Conservation (phyloP, 768 basidiomycete genomes). For the Leucocoprinus sp. region DNA sequence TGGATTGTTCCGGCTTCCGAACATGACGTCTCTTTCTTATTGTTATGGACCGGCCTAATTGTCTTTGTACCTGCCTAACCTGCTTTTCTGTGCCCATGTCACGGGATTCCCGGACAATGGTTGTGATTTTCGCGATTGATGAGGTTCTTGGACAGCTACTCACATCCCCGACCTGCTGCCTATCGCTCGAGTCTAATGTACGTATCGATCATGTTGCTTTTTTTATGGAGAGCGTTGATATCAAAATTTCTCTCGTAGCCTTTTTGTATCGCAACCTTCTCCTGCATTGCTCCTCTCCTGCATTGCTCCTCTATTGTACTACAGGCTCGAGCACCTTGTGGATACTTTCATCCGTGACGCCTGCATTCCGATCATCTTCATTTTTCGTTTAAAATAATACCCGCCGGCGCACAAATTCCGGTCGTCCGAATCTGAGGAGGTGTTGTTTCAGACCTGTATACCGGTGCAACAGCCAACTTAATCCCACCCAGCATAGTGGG, state of each 20-base stretch:
- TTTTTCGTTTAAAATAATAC: neutral
- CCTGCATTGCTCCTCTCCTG: too few species aligned
- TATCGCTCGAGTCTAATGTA: neutral
- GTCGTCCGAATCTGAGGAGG: neutral
- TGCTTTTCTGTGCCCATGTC: constrained; percentile 7
- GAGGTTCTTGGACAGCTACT: neutral
- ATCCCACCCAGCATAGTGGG: neutral
- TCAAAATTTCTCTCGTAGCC: neutral
- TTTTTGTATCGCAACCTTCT: neutral
- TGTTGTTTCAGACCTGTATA: neutral
- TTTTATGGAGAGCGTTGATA: neutral
- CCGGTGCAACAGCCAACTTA: neutral
- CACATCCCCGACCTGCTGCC: neutral
- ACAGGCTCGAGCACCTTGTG: neutral
- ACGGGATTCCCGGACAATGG: constrained; percentile 6
- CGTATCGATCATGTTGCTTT: constrained; percentile 1
- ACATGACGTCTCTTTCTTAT: constrained; percentile 5
- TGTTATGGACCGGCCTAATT: constrained; percentile 7
- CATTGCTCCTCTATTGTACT: too few species aligned
- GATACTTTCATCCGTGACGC: neutral
- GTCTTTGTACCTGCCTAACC: constrained; percentile 1
- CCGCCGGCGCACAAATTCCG: neutral
- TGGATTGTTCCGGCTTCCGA: constrained; percentile 1
- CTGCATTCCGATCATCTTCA: neutral
- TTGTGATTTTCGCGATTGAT: neutral